phyloP scores from a whole-genome alignment of 805 yeast species.

The Cyberlindnera xishuangbannaensis region DNA sequence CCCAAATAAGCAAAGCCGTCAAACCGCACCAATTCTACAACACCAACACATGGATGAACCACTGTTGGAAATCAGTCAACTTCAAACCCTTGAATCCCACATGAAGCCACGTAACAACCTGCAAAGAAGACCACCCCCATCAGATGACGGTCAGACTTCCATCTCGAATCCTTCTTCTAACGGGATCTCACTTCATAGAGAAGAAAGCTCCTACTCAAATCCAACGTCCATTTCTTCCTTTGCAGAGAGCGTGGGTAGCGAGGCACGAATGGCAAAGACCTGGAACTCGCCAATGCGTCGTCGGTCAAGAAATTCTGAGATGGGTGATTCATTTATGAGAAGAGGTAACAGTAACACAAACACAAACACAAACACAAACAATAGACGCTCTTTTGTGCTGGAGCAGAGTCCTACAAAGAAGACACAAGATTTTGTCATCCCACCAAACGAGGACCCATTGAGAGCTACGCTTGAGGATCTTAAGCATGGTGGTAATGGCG shows the following conservation, averaged over 20 bases:
- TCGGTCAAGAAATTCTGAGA: conserved; percentile 22
- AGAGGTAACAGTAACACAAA: conserved; percentile 7
- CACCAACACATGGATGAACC: background rate
- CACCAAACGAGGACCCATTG: conserved; percentile 38
- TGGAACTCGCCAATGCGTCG: conserved; percentile 28
- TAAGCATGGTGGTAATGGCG: conserved; percentile 37
- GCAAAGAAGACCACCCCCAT: conserved; percentile 27
- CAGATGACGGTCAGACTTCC: conserved; percentile 26
- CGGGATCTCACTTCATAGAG: conserved; percentile 17
- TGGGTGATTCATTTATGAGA: conserved; percentile 16
- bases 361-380: conserved; percentile 4
- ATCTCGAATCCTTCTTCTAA: conserved; percentile 24
- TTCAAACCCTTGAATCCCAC: conserved; percentile 10
- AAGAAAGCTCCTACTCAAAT: conserved; percentile 23
- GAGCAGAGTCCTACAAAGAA: conserved; percentile 9
- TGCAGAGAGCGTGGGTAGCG: conserved; percentile 20
- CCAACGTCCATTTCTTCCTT: conserved; percentile 27
- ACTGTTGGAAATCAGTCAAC: conserved; percentile 5
- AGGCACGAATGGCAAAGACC: conserved; percentile 21
- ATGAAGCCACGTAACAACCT: conserved; percentile 7
- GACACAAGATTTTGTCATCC: conserved; percentile 8
- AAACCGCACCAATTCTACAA: too few species aligned
- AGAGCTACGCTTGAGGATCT: conserved; percentile 47
- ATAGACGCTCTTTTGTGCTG: conserved; percentile 22
- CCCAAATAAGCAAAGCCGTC: too few species aligned